Evolutionary conservation across 495 filamentous ascomycete species (phyloP).

Genomic region (Penicillium lividum): DNA sequence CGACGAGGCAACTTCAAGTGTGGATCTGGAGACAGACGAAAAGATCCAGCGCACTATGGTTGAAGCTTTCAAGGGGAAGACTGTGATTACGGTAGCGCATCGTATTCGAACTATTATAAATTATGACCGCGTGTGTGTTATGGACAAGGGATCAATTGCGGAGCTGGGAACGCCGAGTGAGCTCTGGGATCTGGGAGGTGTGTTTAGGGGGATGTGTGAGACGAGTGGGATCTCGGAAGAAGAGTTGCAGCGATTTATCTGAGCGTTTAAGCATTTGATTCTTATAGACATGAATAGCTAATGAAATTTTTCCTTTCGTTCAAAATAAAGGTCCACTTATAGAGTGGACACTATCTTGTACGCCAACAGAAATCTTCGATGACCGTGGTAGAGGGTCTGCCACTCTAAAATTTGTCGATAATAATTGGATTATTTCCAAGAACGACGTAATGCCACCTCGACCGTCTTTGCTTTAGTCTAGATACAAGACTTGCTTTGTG

Average conservation of each 20-base stretch:
- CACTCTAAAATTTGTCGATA: no score
- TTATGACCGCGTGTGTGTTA: constrained; percentile 7
- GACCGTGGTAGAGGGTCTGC: no score
- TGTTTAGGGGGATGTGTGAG: constrained; percentile 3
- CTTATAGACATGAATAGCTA: background rate
- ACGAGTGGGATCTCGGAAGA: background rate
- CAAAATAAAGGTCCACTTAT: background rate
- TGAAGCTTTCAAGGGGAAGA: background rate
- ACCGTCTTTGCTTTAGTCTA: no score
- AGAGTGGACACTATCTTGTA: no score
- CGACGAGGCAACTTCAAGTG: constrained; percentile 7
- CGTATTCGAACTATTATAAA: constrained; percentile 7
- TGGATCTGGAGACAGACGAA: constrained; percentile 1
- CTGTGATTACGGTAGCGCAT: constrained; percentile 3
- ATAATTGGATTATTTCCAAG: no score
- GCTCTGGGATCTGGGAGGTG: background rate
- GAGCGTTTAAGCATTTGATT: background rate
- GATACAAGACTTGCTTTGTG: no score
- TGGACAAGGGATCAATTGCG: background rate
- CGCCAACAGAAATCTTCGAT: background rate
- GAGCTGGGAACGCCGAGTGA: constrained; percentile 8
- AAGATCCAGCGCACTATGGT: constrained; percentile 3
- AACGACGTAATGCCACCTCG: no score
- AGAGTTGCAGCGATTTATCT: background rate
- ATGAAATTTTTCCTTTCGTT: background rate